A percentile compares a stretch with the other conserved stretches of the same genome.
phyloP scores from a whole-genome alignment of 2,329 filamentous ascomycete species.

The Akanthomyces muscarius region DNA sequence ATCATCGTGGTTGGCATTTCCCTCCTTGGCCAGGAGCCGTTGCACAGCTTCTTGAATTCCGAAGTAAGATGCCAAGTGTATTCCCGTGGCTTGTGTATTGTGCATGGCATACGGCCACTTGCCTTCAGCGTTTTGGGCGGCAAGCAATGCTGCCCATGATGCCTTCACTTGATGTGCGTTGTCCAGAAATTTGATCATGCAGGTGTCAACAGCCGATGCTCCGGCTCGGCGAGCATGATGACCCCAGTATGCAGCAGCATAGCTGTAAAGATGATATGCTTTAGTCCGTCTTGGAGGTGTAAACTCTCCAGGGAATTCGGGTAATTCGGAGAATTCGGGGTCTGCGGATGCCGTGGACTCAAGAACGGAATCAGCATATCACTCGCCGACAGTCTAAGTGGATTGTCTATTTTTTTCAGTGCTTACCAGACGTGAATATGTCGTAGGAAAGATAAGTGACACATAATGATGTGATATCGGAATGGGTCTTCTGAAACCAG shows the following conservation, averaged over 20 bases:
- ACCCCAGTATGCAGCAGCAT: conserved; percentile 18
- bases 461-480: not conserved
- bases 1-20: not conserved
- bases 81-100: too few species aligned
- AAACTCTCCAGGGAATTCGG: too few species aligned
- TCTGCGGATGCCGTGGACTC: too few species aligned
- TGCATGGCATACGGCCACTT: too few species aligned
- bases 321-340: too few species aligned
- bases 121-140: not conserved
- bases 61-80: not conserved
- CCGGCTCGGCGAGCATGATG: conserved; percentile 12
- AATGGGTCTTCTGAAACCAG: not conserved
- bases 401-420: not conserved
- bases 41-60: not conserved
- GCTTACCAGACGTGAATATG: not conserved
- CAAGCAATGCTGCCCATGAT: not conserved
- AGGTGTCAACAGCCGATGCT: too few species aligned
- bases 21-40: not conserved
- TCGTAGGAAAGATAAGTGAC: not conserved
- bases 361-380: too few species aligned
- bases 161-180: not conserved
- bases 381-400: too few species aligned
- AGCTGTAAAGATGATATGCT: conserved; percentile 15
- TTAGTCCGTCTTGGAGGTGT: not conserved
- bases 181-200: too few species aligned